Percentiles rank a stretch among this genome's conserved stretches.
Conservation (phyloP, 345 rosid genomes). For the Gossypium turneri region DNA sequence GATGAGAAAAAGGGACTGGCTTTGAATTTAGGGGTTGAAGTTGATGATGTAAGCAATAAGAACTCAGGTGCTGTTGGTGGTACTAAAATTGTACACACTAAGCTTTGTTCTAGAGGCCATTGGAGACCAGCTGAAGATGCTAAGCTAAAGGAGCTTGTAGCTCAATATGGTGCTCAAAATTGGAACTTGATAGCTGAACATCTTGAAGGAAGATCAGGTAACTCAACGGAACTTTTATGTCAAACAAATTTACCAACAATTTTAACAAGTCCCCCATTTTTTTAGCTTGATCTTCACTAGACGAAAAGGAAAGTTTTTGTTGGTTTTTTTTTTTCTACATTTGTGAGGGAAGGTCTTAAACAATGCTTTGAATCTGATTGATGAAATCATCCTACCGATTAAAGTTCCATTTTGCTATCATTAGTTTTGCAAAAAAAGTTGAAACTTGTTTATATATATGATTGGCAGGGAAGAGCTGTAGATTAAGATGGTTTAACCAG, state of each 20-base stretch:
- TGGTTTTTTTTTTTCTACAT: neutral
- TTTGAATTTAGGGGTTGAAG: slow-evolving; percentile 23
- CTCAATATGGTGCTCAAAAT: slow-evolving; percentile 81
- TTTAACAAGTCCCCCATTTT: neutral
- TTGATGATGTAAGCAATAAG: slow-evolving; percentile 20
- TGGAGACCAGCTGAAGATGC: slow-evolving; percentile 94
- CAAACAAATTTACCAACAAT: neutral
- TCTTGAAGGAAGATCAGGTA: slow-evolving; percentile 92
- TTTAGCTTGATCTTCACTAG: neutral
- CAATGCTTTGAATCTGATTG: neutral
- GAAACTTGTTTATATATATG: neutral
- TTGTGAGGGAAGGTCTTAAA: neutral
- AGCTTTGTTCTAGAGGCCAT: slow-evolving; percentile 72
- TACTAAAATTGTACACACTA: slow-evolving; percentile 33
- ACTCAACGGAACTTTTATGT: neutral
- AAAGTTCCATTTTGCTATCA: neutral
- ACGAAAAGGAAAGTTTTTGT: neutral
- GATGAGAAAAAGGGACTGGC: slow-evolving; percentile 20
- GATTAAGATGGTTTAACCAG: slow-evolving; percentile 94
- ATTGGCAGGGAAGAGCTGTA: slow-evolving; percentile 82
- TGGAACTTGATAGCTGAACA: slow-evolving; percentile 90
- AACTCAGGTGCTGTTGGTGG: slow-evolving; percentile 9
- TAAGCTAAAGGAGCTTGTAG: slow-evolving; percentile 75
- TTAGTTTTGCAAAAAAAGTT: neutral
- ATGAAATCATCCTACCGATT: neutral